Conservation (phyloP, 495 filamentous ascomycete species). For the Hypoxylon fragiforme region DNA sequence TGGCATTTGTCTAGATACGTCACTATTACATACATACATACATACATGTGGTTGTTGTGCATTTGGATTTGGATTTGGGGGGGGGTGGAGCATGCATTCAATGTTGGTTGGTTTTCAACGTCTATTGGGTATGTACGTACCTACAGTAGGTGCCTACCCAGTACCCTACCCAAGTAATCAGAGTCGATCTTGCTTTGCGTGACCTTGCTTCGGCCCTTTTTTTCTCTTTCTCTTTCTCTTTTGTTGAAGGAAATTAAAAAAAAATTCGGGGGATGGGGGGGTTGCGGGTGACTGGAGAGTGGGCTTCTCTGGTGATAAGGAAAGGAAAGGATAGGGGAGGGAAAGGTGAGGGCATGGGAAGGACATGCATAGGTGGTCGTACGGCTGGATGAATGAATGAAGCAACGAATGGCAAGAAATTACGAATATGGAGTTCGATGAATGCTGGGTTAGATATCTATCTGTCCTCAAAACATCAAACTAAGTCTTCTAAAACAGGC, state of each 20-base stretch:
- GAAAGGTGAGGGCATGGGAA: too few species aligned
- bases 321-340: not conserved
- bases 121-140: too few species aligned
- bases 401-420: not conserved
- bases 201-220: too few species aligned
- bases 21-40: conserved; percentile 26
- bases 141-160: too few species aligned
- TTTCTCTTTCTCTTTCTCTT: too few species aligned
- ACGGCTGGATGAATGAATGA: not conserved
- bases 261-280: too few species aligned
- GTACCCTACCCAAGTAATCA: too few species aligned
- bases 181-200: too few species aligned
- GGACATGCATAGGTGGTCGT: not conserved
- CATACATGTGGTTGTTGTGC: too few species aligned
- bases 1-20: conserved; percentile 5
- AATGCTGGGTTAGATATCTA: not conserved
- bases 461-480: not conserved
- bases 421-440: not conserved
- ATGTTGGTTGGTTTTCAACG: too few species aligned
- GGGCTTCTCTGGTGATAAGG: not conserved
- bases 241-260: too few species aligned
- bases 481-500: not conserved
- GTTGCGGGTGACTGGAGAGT: not conserved
- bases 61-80: too few species aligned
- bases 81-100: conserved; percentile 24